A percentile compares a stretch with the other conserved stretches of the same genome.
Evolutionary conservation across 805 yeast genomes (phyloP).

Genomic region (Wickerhamomyces silvicola): DNA sequence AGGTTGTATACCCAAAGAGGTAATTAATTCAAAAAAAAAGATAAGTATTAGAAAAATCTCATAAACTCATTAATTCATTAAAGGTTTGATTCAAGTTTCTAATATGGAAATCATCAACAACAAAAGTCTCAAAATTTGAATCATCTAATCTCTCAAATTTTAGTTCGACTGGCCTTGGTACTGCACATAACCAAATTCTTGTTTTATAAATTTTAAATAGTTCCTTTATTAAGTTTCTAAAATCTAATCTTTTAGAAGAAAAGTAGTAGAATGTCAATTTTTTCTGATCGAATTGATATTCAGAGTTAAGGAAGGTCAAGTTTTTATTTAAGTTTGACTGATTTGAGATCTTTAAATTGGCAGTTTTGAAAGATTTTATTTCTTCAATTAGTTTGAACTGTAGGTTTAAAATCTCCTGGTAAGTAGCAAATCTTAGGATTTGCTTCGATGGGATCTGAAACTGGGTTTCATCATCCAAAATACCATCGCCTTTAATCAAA

Average conservation of each 20-base stretch:
- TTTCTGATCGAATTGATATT: slow-evolving; percentile 76
- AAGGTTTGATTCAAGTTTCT: slow-evolving; percentile 13
- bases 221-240: slow-evolving; percentile 66
- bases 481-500: slow-evolving; percentile 18
- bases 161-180: slow-evolving; percentile 19
- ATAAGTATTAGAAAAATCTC: no score
- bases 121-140: slow-evolving; percentile 7
- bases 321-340: slow-evolving; percentile 33
- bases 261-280: slow-evolving; percentile 68
- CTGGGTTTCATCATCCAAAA: slow-evolving; percentile 33
- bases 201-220: slow-evolving; percentile 71
- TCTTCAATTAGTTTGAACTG: slow-evolving; percentile 65
- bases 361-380: slow-evolving; percentile 61
- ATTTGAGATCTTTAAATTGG: slow-evolving; percentile 42
- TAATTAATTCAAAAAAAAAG: no score
- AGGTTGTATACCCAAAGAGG: no score
- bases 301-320: slow-evolving; percentile 63
- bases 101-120: slow-evolving; percentile 22
- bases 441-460: slow-evolving; percentile 73
- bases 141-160: slow-evolving; percentile 4
- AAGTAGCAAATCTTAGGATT: slow-evolving; percentile 68
- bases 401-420: slow-evolving; percentile 58
- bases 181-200: slow-evolving; percentile 80
- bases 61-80: slow-evolving; percentile 6
- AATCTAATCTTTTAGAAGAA: slow-evolving; percentile 62